Base-by-base conservation (phyloP, 352 stramenopile genomes). In the Globisporangium rhizosaccharum region DNA sequence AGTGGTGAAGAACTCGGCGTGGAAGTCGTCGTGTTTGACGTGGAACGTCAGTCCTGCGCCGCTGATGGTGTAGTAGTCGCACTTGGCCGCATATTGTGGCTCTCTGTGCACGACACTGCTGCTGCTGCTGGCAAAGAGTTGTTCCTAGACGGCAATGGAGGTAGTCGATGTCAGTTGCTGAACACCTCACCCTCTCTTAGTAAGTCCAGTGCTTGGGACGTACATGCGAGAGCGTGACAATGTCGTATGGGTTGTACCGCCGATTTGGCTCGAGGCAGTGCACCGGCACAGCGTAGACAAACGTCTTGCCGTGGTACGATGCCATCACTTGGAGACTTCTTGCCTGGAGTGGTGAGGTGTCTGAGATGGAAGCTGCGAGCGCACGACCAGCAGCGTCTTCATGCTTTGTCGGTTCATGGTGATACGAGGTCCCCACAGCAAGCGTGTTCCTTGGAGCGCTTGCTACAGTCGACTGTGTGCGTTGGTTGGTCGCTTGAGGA, bases 61-160 rank as follows among this genome's bases (percentile, higher is more conserved):
- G 53, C 77, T 88, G 42, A 89, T 70, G 0, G 81, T 89, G 71
- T 92, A 92, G 61, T 81, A 92, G 52, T 90, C 82, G 53, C 56
- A 88, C 23, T 66, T 63, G 17, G 71, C 71, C 12, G 71, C 51
- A 26, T 69, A 44, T 26, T 61, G 51, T 64, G 81, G 55, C 33
- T 10, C 42, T 20, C 20, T 70, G 62, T 17, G 36, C 10, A 20
- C 14, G 18, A n/a, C 30, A 18, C 18, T 28, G 30, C 28, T 30
- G n/a, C 10, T 17, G 33, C 30, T 55, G 14, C 2, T 39, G 37
- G 8, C 28, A 37, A 33, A 39, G 41, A 45, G 41, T 37, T 28
- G 42, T 46, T 42, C 15, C 20, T 53, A n/a, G 8, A 25, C 26
- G 37, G 10, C 20, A 36, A 12, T 5, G 42, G 18, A 14, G 8